phyloP scores from a whole-genome alignment of 129 eudicot species.

The Saposhnikovia divaricata region DNA sequence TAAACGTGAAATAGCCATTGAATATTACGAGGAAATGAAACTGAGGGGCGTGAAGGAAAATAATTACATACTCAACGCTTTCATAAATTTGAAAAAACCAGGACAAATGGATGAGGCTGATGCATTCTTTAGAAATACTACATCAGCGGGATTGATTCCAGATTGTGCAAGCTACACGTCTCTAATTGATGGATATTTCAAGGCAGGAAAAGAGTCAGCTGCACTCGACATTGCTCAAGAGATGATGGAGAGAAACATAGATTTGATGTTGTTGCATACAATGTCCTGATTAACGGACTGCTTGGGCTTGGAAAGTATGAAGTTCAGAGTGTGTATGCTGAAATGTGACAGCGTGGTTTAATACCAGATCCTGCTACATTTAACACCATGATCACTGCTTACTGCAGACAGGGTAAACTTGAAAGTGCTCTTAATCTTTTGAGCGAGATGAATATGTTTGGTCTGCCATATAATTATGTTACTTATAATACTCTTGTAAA shows the following conservation, averaged over 20 bases:
- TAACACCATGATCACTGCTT: slow-evolving; percentile 82
- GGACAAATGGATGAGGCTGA: slow-evolving; percentile 68
- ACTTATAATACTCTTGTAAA: too few species aligned
- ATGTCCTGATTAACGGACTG: slow-evolving; percentile 72
- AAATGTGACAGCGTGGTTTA: slow-evolving; percentile 51
- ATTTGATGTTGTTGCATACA: slow-evolving; percentile 68
- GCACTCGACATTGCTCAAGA: slow-evolving; percentile 73
- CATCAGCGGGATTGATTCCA: slow-evolving; percentile 45
- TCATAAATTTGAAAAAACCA: slow-evolving; percentile 57
- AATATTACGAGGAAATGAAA: slow-evolving; percentile 62
- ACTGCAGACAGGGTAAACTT: too few species aligned
- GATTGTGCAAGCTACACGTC: slow-evolving; percentile 73
- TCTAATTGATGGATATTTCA: slow-evolving; percentile 81
- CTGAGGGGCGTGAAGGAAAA: slow-evolving; percentile 61
- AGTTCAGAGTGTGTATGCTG: slow-evolving; percentile 59
- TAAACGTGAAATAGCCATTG: slow-evolving; percentile 44
- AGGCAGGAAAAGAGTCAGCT: slow-evolving; percentile 64
- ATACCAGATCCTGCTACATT: slow-evolving; percentile 66
- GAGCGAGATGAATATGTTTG: too few species aligned
- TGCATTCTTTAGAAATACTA: slow-evolving; percentile 34
- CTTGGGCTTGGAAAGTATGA: slow-evolving; percentile 63
- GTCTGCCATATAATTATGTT: too few species aligned
- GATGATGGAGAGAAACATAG: slow-evolving; percentile 44
- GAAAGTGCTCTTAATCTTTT: too few species aligned
- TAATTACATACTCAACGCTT: slow-evolving; percentile 46